A percentile compares a stretch with the other conserved stretches of the same genome.
phyloP scores from a whole-genome alignment of 2,329 filamentous ascomycete genomes.

The Stagonosporopsis cucurbitacearum region DNA sequence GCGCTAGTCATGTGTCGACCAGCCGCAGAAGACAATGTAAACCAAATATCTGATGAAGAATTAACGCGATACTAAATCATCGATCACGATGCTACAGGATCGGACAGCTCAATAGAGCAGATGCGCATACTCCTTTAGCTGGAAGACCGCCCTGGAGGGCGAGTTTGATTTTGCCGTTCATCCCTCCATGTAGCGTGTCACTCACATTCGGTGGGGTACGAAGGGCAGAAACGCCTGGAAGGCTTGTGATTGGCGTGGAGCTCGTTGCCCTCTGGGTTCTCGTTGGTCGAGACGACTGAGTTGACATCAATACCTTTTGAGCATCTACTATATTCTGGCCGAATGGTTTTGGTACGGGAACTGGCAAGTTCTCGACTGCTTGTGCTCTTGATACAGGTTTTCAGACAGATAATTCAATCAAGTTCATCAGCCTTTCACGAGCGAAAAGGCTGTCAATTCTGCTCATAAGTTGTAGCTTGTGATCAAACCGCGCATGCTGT shows the following conservation, averaged over 20 bases:
- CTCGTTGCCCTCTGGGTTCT: not conserved
- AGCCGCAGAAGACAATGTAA: not conserved
- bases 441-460: too few species aligned
- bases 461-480: too few species aligned
- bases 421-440: too few species aligned
- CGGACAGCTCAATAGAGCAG: not conserved
- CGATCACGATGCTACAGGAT: not conserved
- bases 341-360: not conserved
- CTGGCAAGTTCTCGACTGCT: not conserved
- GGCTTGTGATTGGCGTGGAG: conserved; percentile 3
- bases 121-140: not conserved
- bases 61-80: not conserved
- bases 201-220: not conserved
- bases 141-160: not conserved
- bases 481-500: too few species aligned
- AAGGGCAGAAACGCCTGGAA: not conserved
- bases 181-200: not conserved
- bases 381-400: not conserved
- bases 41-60: not conserved
- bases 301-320: not conserved
- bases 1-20: not conserved
- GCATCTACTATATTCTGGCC: not conserved
- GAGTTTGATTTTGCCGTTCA: not conserved
- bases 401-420: not conserved
- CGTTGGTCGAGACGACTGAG: not conserved